Evolutionary conservation across 1,284 basidiomycete genomes (phyloP), one percentile per base, ranked within the genome.

Genomic region (Hypsizygus ulmarius): DNA sequence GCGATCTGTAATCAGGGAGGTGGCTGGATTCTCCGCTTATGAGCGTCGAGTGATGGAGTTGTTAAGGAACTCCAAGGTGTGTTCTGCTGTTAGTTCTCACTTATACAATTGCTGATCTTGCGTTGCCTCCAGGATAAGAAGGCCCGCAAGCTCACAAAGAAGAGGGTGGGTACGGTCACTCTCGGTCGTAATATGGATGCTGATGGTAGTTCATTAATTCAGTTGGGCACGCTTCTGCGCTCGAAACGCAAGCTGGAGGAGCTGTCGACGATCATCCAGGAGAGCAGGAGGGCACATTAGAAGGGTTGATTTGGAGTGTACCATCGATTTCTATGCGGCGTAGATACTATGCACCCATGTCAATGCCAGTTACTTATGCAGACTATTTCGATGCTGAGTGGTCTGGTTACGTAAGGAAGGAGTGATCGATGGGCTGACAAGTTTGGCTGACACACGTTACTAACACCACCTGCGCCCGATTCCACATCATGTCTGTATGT

Each of bases 1-100:
- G 66, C 88, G 90, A 68, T 88, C 84, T 56, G 80, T 97, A 55
- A 79, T 97, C 64, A 85, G 94, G 62, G 94, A 97, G 79, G 93
- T 97, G 66, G 93, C 87, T 66, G 97, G 97, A 56, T 99, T 98
- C 78, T 93, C 95, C 39, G 91, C 97, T 39, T 99, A 99, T 73
- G 97, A 99, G 83, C 84, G 95, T 67, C 87, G 97, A 60, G 94
- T 99, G 51, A 87, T 99, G 91, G 97, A 99, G 77, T 73, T 99
- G 81, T 77, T 99, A 78, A 87, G 96, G 72, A 99, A 98, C 87
- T 97, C 93, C 59, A 98, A 98, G 82, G 90, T 92, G 66, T 60
- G 84, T 69, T 42, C 37, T 32, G 36, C 33, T 49, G 30, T 37
- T 45, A 12, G 21, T 44, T 16, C 35, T 37, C 41, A 15, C 8